phyloP scores from a whole-genome alignment of 495 filamentous ascomycete genomes.

The Hyaloscypha finlandica region DNA sequence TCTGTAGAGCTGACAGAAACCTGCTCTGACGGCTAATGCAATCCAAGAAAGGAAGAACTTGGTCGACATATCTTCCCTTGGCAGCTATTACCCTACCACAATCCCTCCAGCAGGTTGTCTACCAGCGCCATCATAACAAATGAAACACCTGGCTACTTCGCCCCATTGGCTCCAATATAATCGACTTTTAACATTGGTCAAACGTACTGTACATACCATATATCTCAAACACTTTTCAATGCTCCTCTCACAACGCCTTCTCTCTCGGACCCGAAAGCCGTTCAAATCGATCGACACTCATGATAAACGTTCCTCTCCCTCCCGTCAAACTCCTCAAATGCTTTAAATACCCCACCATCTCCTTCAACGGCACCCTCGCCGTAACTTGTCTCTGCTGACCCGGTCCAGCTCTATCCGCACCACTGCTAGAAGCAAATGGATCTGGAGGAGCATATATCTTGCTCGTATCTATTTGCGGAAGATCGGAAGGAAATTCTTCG shows the following conservation, averaged over 20 bases:
- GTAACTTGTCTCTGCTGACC: slow-evolving; percentile 56
- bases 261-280: slow-evolving; percentile 65
- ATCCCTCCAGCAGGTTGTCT: too few species aligned
- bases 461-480: slow-evolving; percentile 56
- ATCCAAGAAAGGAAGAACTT: too few species aligned
- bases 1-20: too few species aligned
- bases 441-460: slow-evolving; percentile 84
- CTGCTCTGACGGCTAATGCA: too few species aligned
- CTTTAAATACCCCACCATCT: slow-evolving; percentile 96
- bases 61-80: too few species aligned
- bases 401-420: slow-evolving; percentile 17
- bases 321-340: slow-evolving; percentile 85
- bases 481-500: slow-evolving; percentile 31
- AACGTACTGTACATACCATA: not conserved
- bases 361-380: slow-evolving; percentile 86
- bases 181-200: not conserved
- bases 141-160: too few species aligned
- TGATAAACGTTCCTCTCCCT: slow-evolving; percentile 88
- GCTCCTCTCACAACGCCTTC: slow-evolving; percentile 17
- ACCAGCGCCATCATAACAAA: too few species aligned
- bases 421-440: slow-evolving; percentile 62
- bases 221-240: not conserved
- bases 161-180: too few species aligned
- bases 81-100: too few species aligned
- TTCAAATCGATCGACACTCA: slow-evolving; percentile 91